Evolutionary conservation across 495 filamentous ascomycete species (phyloP).

Genomic region (Physcia stellaris): DNA sequence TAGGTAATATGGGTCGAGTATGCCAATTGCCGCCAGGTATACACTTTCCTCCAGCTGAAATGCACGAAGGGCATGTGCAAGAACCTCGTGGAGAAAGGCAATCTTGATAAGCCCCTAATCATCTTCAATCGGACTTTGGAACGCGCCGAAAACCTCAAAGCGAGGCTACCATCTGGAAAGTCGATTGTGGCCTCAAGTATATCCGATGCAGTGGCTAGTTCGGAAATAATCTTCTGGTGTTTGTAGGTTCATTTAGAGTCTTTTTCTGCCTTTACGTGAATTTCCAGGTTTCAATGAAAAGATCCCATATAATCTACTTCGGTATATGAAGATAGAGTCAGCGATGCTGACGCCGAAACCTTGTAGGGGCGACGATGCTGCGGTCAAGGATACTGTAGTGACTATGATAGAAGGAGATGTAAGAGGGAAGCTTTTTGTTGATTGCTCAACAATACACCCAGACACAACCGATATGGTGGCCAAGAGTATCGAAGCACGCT

Average conservation of each 20-base stretch:
- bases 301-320: no score
- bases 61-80: slow-evolving; percentile 61
- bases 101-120: slow-evolving; percentile 52
- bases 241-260: no score
- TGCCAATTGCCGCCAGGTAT: slow-evolving; percentile 17
- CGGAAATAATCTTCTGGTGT: slow-evolving; percentile 75
- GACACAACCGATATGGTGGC: slow-evolving; percentile 58
- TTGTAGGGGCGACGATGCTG: slow-evolving; percentile 69
- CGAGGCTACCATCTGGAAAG: slow-evolving; percentile 39
- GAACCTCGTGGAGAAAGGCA: slow-evolving; percentile 68
- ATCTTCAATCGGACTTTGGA: slow-evolving; percentile 67
- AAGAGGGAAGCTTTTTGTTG: slow-evolving; percentile 60
- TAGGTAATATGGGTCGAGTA: slow-evolving; percentile 87
- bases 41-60: slow-evolving; percentile 1
- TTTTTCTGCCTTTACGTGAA: no score
- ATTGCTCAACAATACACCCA: slow-evolving; percentile 81
- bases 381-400: slow-evolving; percentile 40
- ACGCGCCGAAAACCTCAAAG: slow-evolving; percentile 41
- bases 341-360: no score
- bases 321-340: no score
- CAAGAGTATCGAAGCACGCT: slow-evolving; percentile 36
- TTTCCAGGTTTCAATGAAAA: no score
- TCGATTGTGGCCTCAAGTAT: slow-evolving; percentile 46
- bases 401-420: slow-evolving; percentile 31
- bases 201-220: slow-evolving; percentile 46